Evolutionary conservation across 805 yeast species (phyloP), one percentile per base, ranked within the genome.

Genomic region (Vanderwaltozyma yarrowii): DNA sequence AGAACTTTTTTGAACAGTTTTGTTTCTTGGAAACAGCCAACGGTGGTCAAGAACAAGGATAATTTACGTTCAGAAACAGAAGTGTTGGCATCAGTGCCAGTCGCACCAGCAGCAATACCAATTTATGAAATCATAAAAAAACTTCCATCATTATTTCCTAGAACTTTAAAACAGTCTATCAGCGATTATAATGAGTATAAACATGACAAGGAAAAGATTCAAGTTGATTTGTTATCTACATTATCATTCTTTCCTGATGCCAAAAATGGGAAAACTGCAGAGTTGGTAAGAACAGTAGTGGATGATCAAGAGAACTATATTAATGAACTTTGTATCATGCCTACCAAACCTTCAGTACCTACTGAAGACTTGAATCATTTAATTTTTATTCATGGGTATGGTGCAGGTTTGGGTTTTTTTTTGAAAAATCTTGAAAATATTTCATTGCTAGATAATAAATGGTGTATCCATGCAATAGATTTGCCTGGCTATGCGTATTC

Each of bases 311-410:
- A 52, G n/a, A 71, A 51, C 56, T 74, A 62, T 49, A 78, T 88
- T 41, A 89, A 88, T 61, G 97, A 89, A 60, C 76, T 87, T 42
- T 70, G 65, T 43, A 71, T 88, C 24, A 64, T 64, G 32, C 74
- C 78, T 44, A 67, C 68, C 41, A 62, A 63, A 33, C 64, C 65
- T 25, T 56, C 56, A 35, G 41, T 26, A 29, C 44, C 38, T 29
- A 25, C 30, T 9, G 38, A 42, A 3, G 31, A 39, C 2, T 21
- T 58, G 35, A 63, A 62, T 47, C 73, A 81, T 58, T 58, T 87
- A 18, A 85, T 92, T 0, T 64, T 89, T 36, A 67, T 89, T 11
- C 98, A 89, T 60, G 98, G 98, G 0, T 89, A 89, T 54, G 97
- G 96, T 3, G 96, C 97, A 0, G 92, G 95, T 1, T 62, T 87